phyloP scores from a whole-genome alignment of 495 filamentous ascomycete species.

The Lepraria neglecta region DNA sequence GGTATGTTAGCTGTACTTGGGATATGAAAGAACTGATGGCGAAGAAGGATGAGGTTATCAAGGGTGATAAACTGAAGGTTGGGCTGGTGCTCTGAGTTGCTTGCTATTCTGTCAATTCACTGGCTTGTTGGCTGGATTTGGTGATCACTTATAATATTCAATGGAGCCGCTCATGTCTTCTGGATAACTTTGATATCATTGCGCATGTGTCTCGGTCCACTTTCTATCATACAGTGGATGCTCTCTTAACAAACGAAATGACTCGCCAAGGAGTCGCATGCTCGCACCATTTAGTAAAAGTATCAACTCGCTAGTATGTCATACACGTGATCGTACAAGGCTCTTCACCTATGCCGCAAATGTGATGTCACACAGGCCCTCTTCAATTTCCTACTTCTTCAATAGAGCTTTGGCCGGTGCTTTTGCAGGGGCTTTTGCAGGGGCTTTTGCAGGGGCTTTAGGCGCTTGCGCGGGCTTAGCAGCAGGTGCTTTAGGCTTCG shows the following conservation, averaged over 20 bases:
- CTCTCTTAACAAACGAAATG: not conserved
- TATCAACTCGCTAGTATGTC: not conserved
- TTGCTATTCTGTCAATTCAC: too few relatives aligned
- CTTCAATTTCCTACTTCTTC: not conserved
- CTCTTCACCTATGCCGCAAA: not conserved
- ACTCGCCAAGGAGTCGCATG: not conserved
- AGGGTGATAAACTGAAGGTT: constrained; percentile 40
- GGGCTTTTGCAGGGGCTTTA: constrained; percentile 21
- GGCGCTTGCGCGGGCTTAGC: constrained; percentile 14
- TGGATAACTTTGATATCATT: not conserved
- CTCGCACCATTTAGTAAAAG: not conserved
- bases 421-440: constrained; percentile 23
- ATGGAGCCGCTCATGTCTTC: too few relatives aligned
- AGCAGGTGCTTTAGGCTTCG: constrained; percentile 16
- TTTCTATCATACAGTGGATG: constrained; percentile 1
- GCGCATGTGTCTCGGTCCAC: not conserved
- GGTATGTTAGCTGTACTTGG: constrained; percentile 38
- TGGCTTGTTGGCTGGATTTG: too few relatives aligned
- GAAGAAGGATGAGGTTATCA: constrained; percentile 40
- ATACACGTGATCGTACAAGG: constrained; percentile 1
- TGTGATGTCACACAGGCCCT: not conserved
- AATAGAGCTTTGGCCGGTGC: constrained; percentile 18
- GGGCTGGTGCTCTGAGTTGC: constrained; percentile 29
- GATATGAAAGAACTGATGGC: constrained; percentile 42
- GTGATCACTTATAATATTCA: too few relatives aligned